Base-by-base conservation (phyloP, 192 early-diverging fungal species). In the Linnemannia schmuckeri region DNA sequence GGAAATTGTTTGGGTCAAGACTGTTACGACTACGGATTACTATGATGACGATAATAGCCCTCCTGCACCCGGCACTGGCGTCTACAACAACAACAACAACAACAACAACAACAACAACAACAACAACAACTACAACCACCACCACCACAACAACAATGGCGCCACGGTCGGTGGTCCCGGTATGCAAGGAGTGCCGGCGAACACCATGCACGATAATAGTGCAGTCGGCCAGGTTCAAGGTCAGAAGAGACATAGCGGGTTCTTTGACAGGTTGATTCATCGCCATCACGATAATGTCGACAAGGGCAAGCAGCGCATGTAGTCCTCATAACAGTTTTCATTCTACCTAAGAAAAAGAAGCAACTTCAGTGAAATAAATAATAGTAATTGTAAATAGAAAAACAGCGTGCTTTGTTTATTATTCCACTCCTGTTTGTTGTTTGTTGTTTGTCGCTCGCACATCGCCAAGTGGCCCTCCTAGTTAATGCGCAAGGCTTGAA, bases 1-100 rank as follows among this genome's bases (percentile, higher is more conserved):
- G 22, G 84, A 87, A 12, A 27, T 81, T 52, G 75, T 77, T 1
- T 87, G 84, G 84, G 72, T 87, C 61, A 87, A 87, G 84, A 87
- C 75, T 0, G 76, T 75, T 20, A 80, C 83, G 9, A 86, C 83
- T 1, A 77, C 83, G 0, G 72, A 76, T 46, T 76, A 47, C 27
- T 77, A 74, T 61, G 76, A 54, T 12, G 76, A 54, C 6, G 79
- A 70, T 20, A 70, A 66, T 1, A 61, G n/a, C 41, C 37, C 38
- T 30, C 41, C 42, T 17, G 76, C 18, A 5, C 18, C 42, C 42
- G 22, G 41, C 41, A 35, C 42, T 37, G 33, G 22, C 9, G 55
- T n/a, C 41, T 33, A 12, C 30, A 3, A 18, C 70, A 33, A 71
- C 8, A 22, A 5, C 22, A 35, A 18, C 44, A 22, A 38, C 3